Evolutionary conservation across 2,329 filamentous ascomycete species (phyloP).

Genomic region (Penicillium sp.): DNA sequence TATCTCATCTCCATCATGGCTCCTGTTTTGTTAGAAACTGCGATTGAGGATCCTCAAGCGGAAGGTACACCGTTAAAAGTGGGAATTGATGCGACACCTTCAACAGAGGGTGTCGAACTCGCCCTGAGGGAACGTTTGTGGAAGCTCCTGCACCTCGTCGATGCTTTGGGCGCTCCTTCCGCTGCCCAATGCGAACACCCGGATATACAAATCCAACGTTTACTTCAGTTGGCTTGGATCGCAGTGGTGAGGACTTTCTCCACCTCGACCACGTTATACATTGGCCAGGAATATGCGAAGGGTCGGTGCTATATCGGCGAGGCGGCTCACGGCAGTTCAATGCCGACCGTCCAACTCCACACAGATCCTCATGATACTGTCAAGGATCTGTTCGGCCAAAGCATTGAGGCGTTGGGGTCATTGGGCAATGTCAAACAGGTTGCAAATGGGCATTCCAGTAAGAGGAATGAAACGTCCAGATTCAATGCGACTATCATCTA

Average conservation of each 20-base stretch:
- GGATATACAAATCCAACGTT: conserved; percentile 13
- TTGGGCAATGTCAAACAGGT: background rate
- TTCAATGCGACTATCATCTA: conserved; percentile 9
- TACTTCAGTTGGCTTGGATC: conserved; percentile 17
- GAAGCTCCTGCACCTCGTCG: conserved; percentile 8
- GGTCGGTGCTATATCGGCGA: conserved; percentile 12
- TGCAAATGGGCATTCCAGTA: background rate
- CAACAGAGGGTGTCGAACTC: background rate
- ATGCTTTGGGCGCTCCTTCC: conserved; percentile 3
- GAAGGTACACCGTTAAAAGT: background rate
- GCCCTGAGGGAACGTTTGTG: background rate
- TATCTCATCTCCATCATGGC: conserved; percentile 5
- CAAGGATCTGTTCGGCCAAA: conserved; percentile 6
- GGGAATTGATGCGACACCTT: background rate
- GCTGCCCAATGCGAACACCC: background rate
- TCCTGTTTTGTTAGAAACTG: conserved; percentile 8
- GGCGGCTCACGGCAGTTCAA: background rate
- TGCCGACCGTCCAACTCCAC: conserved; percentile 8
- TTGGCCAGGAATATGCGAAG: conserved; percentile 9
- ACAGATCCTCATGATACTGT: conserved; percentile 11
- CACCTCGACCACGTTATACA: conserved; percentile 10
- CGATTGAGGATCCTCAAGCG: background rate
- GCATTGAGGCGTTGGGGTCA: background rate
- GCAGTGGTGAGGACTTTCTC: conserved; percentile 7
- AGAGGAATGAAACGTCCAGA: background rate